phyloP scores from a whole-genome alignment of 768 basidiomycete genomes.

The Termitomyces sp. region DNA sequence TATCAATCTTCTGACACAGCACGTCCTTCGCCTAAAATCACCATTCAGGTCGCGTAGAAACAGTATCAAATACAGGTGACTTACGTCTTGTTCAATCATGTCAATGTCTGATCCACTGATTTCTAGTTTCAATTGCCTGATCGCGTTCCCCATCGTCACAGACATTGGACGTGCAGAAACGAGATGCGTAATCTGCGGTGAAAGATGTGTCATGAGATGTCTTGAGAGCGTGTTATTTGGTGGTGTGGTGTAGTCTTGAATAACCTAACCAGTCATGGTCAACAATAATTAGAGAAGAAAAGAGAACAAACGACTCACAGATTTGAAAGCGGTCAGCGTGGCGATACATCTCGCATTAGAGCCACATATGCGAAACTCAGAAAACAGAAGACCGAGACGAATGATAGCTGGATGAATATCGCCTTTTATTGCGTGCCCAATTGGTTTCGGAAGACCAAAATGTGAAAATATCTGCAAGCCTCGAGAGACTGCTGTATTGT shows the following conservation, averaged over 20 bases:
- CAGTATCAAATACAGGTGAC: slow-evolving; percentile 7
- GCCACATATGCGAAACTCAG: slow-evolving; percentile 88
- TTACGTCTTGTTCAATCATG: slow-evolving; percentile 90
- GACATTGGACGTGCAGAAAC: slow-evolving; percentile 88
- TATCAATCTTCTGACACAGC: slow-evolving; percentile 81
- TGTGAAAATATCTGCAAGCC: slow-evolving; percentile 84
- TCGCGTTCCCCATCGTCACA: slow-evolving; percentile 91
- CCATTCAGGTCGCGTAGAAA: background rate
- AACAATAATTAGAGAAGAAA: slow-evolving; percentile 1
- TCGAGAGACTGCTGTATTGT: slow-evolving; percentile 40
- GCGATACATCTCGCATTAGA: slow-evolving; percentile 96
- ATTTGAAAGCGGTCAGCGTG: slow-evolving; percentile 87
- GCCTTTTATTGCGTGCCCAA: slow-evolving; percentile 56
- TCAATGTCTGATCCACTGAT: slow-evolving; percentile 92
- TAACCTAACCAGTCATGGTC: slow-evolving; percentile 50
- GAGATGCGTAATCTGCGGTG: slow-evolving; percentile 88
- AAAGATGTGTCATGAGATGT: slow-evolving; percentile 88
- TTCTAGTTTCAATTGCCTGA: slow-evolving; percentile 90
- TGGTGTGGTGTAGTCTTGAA: slow-evolving; percentile 86
- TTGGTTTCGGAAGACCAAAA: slow-evolving; percentile 69
- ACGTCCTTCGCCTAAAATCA: slow-evolving; percentile 74
- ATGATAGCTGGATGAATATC: slow-evolving; percentile 90
- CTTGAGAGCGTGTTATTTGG: slow-evolving; percentile 82
- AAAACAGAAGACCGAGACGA: slow-evolving; percentile 83
- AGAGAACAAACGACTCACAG: slow-evolving; percentile 44